Evolutionary conservation across 2,329 filamentous ascomycete genomes (phyloP), one percentile per base, ranked within the genome.

Genomic region (Nigrospora oryzae): DNA sequence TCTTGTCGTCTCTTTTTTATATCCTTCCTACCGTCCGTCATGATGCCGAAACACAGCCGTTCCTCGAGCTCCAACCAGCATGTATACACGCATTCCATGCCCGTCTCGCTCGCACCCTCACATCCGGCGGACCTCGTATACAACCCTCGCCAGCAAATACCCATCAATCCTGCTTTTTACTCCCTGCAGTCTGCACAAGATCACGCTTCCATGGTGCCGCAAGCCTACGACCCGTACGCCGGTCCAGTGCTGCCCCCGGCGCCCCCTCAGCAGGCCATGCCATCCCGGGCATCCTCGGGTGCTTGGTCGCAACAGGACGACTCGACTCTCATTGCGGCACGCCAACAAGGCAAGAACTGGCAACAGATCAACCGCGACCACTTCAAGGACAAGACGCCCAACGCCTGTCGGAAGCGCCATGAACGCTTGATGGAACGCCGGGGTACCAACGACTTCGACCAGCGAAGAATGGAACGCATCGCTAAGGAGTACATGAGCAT

Each of bases 331-430:
- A 71, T 91, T 50, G 67, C 71, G 37, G 86, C 87, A 14, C 79
- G 89, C 43, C 78, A 83, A 40, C 79, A 83, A 56, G 85, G 86
- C 19, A 75, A 89, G 61, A 91, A 90, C 65, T 95, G 89, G 89
- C 77, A 79, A 44, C 83, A 87, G 55, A 93, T 94, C 59, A 83
- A 89, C 55, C 73, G 74, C 49, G 78, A 75, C 49, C 80, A 88
- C 65, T 95, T 95, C 61, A 84, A 83, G 1, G 73, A 67, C 61
- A 95, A 95, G 70, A 81, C 79, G 10, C 70, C 84, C 47, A 93
- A 93, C 61, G 89, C 89, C 15, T 95, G 89, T 66, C 86, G 89
- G 51, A 95, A 95, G 68, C 80, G 89, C 45, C 88, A 94, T 57
- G 89, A 95, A 66, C 77, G 89, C 36, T 69, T 95, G 52, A 83